Evolutionary conservation across 192 early-diverging fungal genomes (phyloP).

Genomic region (Paraglomus occultum): DNA sequence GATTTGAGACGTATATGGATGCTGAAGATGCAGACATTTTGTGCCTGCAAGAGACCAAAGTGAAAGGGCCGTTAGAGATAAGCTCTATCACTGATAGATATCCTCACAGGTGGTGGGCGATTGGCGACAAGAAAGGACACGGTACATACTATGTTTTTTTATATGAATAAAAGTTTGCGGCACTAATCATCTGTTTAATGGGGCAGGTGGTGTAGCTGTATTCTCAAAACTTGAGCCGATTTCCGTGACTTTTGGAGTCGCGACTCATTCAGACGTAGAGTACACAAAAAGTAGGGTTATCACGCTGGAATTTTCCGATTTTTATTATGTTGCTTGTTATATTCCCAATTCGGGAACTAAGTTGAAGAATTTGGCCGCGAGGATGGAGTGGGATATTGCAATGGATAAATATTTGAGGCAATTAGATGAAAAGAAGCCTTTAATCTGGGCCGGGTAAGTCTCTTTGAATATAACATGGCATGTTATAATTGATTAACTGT

Average conservation of each 20-base stretch:
- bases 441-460: slow-evolving; percentile 73
- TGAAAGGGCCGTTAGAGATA: slow-evolving; percentile 58
- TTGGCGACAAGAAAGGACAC: slow-evolving; percentile 76
- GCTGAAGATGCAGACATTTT: slow-evolving; percentile 81
- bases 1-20: slow-evolving; percentile 67
- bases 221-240: slow-evolving; percentile 79
- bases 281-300: slow-evolving; percentile 66
- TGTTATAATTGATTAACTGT: background rate
- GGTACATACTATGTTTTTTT: slow-evolving; percentile 29
- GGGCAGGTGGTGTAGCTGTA: slow-evolving; percentile 64
- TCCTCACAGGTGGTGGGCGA: slow-evolving; percentile 69
- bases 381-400: slow-evolving; percentile 58
- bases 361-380: slow-evolving; percentile 64
- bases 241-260: slow-evolving; percentile 58
- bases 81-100: slow-evolving; percentile 57
- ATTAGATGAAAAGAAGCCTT: slow-evolving; percentile 66
- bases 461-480: background rate
- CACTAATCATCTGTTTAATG: slow-evolving; percentile 6
- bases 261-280: slow-evolving; percentile 44
- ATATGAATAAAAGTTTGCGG: background rate
- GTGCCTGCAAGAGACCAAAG: slow-evolving; percentile 84
- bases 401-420: slow-evolving; percentile 68
- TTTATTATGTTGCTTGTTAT: slow-evolving; percentile 69
- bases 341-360: slow-evolving; percentile 79
- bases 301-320: slow-evolving; percentile 62